These are phyloP conservation scores for Leccinum broughii DNA, from an alignment of 768 basidiomycete species.

Conservation along the genomic window DNA sequence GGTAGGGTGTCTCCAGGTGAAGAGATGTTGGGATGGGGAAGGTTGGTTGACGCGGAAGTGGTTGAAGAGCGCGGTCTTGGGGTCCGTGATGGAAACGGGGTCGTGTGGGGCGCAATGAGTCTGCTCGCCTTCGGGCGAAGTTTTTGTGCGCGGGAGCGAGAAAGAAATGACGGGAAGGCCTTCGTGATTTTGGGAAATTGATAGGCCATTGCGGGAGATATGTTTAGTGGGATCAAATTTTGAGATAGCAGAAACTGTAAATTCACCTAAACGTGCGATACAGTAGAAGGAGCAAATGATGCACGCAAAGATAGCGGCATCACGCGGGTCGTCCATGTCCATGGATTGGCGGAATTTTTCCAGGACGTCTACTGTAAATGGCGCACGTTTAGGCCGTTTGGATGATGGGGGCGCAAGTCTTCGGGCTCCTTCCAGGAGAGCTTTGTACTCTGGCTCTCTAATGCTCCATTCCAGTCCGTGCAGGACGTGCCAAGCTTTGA, in stretches of 20 bases:
- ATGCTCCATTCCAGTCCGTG: not conserved
- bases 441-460: not conserved
- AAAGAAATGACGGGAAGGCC: too few species aligned
- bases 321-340: not conserved
- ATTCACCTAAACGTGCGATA: too few species aligned
- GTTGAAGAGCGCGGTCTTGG: too few species aligned
- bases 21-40: not conserved
- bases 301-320: not conserved
- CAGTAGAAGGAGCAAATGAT: too few species aligned
- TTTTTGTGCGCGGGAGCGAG: too few species aligned
- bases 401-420: not conserved
- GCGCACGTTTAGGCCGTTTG: not conserved
- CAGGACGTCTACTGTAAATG: not conserved
- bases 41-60: not conserved
- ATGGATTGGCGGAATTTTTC: not conserved
- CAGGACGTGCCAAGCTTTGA: not conserved
- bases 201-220: too few species aligned
- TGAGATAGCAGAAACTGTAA: too few species aligned
- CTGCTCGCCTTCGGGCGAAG: too few species aligned
- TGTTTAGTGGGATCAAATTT: too few species aligned
- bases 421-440: not conserved
- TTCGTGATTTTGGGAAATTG: too few species aligned
- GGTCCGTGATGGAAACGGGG: too few species aligned
- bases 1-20: conserved; percentile 1
- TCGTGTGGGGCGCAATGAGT: too few species aligned